Base-by-base conservation (phyloP, 2,329 filamentous ascomycete species). In the Aureobasidium namibiae region DNA sequence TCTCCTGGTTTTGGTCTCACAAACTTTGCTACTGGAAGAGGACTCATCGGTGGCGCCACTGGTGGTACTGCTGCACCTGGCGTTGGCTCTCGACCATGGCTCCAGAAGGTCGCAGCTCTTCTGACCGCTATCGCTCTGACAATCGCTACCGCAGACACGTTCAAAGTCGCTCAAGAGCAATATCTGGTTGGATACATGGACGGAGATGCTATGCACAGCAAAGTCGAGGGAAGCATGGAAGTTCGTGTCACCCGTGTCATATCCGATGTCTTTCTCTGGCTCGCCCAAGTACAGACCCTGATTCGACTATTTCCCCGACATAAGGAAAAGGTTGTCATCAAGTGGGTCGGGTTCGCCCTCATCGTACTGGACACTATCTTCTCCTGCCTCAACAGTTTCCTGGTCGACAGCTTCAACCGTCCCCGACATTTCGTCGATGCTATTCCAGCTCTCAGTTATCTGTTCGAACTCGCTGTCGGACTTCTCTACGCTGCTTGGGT, bases 251-350 rank as follows among this genome's bases (percentile, higher is more conserved):
- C 95, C 61, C 87, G 92, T 64, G 84, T 97, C 65, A 90, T 99
- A 64, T 97, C 92, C 18, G 91, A 96, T 73, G 92, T 94, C 1
- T 97, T 97, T 72, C 80, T 99, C 31, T 97, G 94, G 92, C 84
- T 99, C 39, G 94, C 94, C 1, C 94, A 99, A 74, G 92, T 95
- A 1, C 94, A 99, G 75, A 99, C 94, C 0, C 76, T 99, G 60
- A 97, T 97, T 66, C 88, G 94, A 56, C 80, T 99, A 1, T 99
- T 99, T 66, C 94, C 94, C 8, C 89, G 94, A 34, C 92, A 97
- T 69, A 89, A 95, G 68, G 94, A 99, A 75, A 97, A 97, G 75
- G 86, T 97, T 56, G 89, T 97, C 65, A 99, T 99, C 75, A 97
- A 97, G 76, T 99, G 92, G 92, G 90, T 92, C 16, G 94, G 92